Evolutionary conservation across 23 red algal species (phyloP).

Genomic region (Gracilaria domingensis): DNA sequence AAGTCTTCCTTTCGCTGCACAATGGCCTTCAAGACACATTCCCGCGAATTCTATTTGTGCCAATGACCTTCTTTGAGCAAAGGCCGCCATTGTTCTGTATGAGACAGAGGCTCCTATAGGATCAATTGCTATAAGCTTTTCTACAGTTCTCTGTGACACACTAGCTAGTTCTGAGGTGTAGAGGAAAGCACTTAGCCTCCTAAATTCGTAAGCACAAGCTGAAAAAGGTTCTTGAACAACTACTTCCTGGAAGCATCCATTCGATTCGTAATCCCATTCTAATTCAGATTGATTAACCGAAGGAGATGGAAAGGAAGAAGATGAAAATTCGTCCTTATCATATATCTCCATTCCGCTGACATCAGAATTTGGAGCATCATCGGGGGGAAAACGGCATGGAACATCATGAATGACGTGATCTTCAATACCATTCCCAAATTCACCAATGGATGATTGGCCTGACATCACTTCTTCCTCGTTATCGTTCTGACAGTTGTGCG

Average conservation of each 20-base stretch:
- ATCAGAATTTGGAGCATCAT: not conserved
- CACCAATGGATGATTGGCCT: not conserved
- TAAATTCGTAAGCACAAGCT: not conserved
- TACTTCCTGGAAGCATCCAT: not conserved
- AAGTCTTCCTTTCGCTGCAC: not conserved
- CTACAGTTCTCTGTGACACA: not conserved
- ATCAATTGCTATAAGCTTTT: not conserved
- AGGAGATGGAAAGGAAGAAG: not conserved
- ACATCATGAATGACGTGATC: not conserved
- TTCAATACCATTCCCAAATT: not conserved
- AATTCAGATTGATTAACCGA: not conserved
- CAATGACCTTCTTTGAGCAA: not conserved
- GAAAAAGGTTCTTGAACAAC: not conserved
- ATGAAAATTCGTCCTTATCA: not conserved
- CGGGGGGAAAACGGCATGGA: not conserved
- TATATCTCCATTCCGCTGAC: not conserved
- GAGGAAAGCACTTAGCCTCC: not conserved
- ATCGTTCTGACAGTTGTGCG: not conserved
- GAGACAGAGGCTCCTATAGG: not conserved
- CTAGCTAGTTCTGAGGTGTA: not conserved
- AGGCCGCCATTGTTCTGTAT: not conserved
- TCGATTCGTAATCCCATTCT: not conserved
- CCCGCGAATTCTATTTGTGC: not conserved
- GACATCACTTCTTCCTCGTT: not conserved
- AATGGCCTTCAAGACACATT: not conserved